Evolutionary conservation across 2,329 filamentous ascomycete species (phyloP).

Genomic region (Claviceps monticola): DNA sequence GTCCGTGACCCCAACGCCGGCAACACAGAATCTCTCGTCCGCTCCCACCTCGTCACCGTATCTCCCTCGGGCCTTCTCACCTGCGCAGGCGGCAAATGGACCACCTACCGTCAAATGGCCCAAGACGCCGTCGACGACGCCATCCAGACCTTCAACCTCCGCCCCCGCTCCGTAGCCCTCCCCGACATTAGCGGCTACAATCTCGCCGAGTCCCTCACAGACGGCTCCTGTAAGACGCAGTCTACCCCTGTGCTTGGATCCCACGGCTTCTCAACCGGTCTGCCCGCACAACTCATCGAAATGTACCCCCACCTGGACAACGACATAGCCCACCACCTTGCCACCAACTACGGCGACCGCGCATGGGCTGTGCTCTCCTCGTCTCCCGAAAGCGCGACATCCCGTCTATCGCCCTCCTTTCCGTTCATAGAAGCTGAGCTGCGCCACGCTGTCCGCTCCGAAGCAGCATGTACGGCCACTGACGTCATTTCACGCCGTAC

Average conservation of each 20-base stretch:
- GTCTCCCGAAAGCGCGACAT: no score
- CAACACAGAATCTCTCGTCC: conserved; percentile 71
- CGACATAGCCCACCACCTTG: conserved; percentile 28
- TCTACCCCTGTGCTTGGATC: conserved; percentile 60
- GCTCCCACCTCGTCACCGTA: conserved; percentile 65
- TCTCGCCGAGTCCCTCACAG: conserved; percentile 31
- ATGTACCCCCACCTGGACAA: conserved; percentile 21
- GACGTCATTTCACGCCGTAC: conserved; percentile 60
- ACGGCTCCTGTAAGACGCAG: conserved; percentile 63
- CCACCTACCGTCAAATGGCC: conserved; percentile 79
- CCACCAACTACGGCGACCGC: conserved; percentile 34
- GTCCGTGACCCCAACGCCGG: conserved; percentile 69
- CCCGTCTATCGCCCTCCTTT: conserved; percentile 48
- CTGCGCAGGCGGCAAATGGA: conserved; percentile 78
- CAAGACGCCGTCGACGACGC: conserved; percentile 75
- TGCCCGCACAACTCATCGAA: conserved; percentile 21
- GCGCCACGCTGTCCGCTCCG: conserved; percentile 55
- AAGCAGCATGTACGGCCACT: conserved; percentile 58
- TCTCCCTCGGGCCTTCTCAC: conserved; percentile 65
- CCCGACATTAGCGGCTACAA: conserved; percentile 56
- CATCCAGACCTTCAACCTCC: conserved; percentile 49
- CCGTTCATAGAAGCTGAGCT: conserved; percentile 65
- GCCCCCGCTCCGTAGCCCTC: conserved; percentile 34
- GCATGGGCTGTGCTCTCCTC: conserved; percentile 55
- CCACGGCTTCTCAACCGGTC: conserved; percentile 45